Evolutionary conservation across 495 filamentous ascomycete genomes (phyloP).

Genomic region (Thermothielavioides terrestris): DNA sequence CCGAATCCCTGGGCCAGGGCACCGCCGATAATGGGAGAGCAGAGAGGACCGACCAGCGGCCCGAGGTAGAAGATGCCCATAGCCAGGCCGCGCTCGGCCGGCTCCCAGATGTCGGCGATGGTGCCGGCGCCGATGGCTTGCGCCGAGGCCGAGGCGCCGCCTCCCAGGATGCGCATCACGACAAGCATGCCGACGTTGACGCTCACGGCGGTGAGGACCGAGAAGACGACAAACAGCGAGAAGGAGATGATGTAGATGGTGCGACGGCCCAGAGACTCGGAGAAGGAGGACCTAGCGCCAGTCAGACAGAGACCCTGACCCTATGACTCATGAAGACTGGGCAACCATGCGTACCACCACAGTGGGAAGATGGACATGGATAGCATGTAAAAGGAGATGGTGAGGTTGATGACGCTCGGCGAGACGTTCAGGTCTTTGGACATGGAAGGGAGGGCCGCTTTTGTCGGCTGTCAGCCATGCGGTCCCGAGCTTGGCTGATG

Average conservation of each 20-base stretch:
- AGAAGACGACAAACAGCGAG: slow-evolving; percentile 69
- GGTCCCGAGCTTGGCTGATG: not conserved
- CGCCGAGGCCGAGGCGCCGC: slow-evolving; percentile 77
- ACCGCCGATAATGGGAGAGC: slow-evolving; percentile 84
- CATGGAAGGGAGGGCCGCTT: slow-evolving; percentile 67
- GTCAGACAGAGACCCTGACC: not conserved
- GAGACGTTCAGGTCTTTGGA: slow-evolving; percentile 54
- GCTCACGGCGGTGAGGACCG: slow-evolving; percentile 61
- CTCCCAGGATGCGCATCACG: slow-evolving; percentile 71
- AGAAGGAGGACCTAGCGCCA: slow-evolving; percentile 56
- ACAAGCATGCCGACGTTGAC: slow-evolving; percentile 77
- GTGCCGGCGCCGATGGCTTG: slow-evolving; percentile 91
- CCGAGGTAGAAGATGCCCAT: slow-evolving; percentile 93
- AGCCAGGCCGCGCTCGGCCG: slow-evolving; percentile 68
- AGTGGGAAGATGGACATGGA: slow-evolving; percentile 84
- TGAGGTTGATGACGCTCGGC: slow-evolving; percentile 69
- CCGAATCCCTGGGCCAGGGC: slow-evolving; percentile 59
- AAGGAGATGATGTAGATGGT: slow-evolving; percentile 85
- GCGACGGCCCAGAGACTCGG: slow-evolving; percentile 71
- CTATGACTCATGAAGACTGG: not conserved
- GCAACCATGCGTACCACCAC: slow-evolving; percentile 67
- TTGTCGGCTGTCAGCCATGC: not conserved
- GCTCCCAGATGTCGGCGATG: slow-evolving; percentile 86
- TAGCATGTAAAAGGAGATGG: slow-evolving; percentile 83
- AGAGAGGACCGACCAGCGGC: slow-evolving; percentile 73